Percentiles rank a stretch among this genome's conserved stretches.
phyloP scores from a whole-genome alignment of 371 early-diverging fungal genomes.

The Mortierella sp. region DNA sequence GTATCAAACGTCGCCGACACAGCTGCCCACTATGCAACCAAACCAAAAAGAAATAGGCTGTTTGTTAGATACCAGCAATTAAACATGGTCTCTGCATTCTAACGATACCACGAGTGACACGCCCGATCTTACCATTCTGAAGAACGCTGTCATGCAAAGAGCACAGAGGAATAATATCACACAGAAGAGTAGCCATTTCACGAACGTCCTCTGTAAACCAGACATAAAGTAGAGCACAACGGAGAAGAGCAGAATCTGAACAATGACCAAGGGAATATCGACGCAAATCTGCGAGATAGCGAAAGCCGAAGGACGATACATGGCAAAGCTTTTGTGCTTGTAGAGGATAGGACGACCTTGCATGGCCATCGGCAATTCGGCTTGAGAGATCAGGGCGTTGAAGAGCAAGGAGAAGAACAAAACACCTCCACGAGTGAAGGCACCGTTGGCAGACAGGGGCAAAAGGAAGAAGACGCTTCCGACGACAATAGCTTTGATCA shows the following conservation, averaged over 20 bases:
- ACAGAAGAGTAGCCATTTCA: slow-evolving; percentile 64
- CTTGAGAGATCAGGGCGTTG: slow-evolving; percentile 62
- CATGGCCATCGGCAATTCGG: slow-evolving; percentile 63
- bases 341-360: slow-evolving; percentile 67
- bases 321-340: slow-evolving; percentile 69
- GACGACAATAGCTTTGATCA: slow-evolving; percentile 70
- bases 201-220: slow-evolving; percentile 61
- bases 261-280: slow-evolving; percentile 59
- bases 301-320: slow-evolving; percentile 70
- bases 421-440: slow-evolving; percentile 80
- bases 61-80: no score
- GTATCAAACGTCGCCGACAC: slow-evolving; percentile 63
- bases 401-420: slow-evolving; percentile 63
- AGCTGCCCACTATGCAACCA: no score
- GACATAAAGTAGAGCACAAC: slow-evolving; percentile 72
- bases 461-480: slow-evolving; percentile 70
- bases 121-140: slow-evolving; percentile 52
- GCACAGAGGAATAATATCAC: slow-evolving; percentile 58
- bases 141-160: slow-evolving; percentile 67
- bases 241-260: slow-evolving; percentile 62
- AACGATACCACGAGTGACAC: no score
- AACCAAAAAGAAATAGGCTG: no score
- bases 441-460: slow-evolving; percentile 50
- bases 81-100: no score
- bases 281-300: slow-evolving; percentile 62